A percentile compares a stretch with the other conserved stretches of the same genome.
phyloP scores from a whole-genome alignment of 2,329 filamentous ascomycete genomes.

The Fusarium sp. region DNA sequence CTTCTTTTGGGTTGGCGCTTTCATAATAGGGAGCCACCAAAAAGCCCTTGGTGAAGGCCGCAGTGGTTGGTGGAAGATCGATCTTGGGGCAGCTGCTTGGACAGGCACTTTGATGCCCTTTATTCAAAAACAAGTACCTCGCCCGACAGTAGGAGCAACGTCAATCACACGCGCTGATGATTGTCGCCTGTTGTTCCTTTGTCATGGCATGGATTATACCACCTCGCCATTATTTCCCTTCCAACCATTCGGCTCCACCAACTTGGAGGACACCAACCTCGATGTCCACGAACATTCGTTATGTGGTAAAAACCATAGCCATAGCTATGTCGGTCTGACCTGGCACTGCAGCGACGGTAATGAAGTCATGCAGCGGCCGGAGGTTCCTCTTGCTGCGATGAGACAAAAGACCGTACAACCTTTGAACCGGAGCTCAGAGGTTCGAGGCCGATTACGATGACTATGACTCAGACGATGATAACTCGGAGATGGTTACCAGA shows the following conservation, averaged over 20 bases:
- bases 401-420: background rate
- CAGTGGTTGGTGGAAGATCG: constrained; percentile 28
- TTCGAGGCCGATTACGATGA: constrained; percentile 10
- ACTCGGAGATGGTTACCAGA: constrained; percentile 42
- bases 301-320: constrained; percentile 11
- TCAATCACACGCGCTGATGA: constrained; percentile 38
- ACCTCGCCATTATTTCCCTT: constrained; percentile 34
- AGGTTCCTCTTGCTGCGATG: background rate
- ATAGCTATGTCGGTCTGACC: constrained; percentile 8
- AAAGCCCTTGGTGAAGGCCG: constrained; percentile 13
- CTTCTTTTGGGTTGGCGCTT: constrained; percentile 39
- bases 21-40: constrained; percentile 26
- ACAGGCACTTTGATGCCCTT: constrained; percentile 31
- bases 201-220: constrained; percentile 17
- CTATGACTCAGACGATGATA: constrained; percentile 24
- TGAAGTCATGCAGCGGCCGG: background rate
- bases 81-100: constrained; percentile 36
- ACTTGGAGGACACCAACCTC: constrained; percentile 28
- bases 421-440: accelerated
- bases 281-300: constrained; percentile 33
- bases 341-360: constrained; percentile 15
- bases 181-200: constrained; percentile 34
- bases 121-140: constrained; percentile 21
- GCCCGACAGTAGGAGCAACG: accelerated
- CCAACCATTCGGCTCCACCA: constrained; percentile 31